Evolutionary conservation across 2,329 filamentous ascomycete genomes (phyloP).

Genomic region (Lasiodiplodia hormozganensis): DNA sequence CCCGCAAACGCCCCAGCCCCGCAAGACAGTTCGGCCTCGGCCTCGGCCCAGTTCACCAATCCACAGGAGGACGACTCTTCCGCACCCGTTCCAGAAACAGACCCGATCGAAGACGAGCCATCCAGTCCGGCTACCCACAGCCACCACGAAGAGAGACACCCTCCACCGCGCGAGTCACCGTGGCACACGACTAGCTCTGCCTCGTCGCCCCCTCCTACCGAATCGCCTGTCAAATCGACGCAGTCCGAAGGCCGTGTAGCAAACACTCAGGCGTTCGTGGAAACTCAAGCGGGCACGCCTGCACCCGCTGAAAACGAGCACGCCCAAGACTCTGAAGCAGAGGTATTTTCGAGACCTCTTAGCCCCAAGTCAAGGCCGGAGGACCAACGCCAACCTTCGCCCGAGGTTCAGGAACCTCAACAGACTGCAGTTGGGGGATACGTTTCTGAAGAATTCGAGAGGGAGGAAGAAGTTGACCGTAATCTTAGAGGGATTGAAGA

Average conservation of each 20-base stretch:
- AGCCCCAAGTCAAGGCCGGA: neutral
- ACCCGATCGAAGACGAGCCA: conserved; percentile 28
- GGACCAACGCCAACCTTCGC: neutral
- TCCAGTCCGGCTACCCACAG: conserved; percentile 14
- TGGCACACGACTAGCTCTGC: conserved; percentile 9
- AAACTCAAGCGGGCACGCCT: neutral
- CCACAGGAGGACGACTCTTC: conserved; percentile 24
- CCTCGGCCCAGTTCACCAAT: conserved; percentile 17
- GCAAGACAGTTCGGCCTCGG: conserved; percentile 1
- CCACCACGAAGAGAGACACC: neutral
- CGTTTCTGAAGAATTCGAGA: neutral
- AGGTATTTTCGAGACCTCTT: neutral
- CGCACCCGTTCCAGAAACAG: conserved; percentile 27
- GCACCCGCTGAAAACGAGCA: neutral
- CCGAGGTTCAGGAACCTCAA: neutral
- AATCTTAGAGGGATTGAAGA: neutral
- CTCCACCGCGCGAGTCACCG: conserved; percentile 7
- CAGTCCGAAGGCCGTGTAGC: neutral
- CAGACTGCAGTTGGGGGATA: neutral
- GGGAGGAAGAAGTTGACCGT: neutral
- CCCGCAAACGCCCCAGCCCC: neutral
- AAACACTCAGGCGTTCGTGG: neutral
- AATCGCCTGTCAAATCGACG: conserved; percentile 12
- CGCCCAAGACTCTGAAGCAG: neutral
- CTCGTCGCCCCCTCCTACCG: conserved; percentile 15